These are phyloP conservation scores for Phytophthora rubi DNA, from an alignment of 352 stramenopile species.

Conservation along the genomic window DNA sequence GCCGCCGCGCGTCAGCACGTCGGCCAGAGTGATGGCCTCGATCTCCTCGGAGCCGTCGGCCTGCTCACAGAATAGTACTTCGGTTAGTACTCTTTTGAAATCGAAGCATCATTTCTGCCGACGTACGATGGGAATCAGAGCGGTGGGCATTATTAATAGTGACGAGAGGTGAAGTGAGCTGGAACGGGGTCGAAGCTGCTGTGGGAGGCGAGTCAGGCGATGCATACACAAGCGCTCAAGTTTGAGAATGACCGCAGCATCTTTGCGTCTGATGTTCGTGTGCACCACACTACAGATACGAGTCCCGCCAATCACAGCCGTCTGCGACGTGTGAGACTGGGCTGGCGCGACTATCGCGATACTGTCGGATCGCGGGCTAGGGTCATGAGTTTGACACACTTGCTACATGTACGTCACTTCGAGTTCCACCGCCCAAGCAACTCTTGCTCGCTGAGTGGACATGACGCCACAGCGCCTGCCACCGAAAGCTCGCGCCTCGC, in stretches of 20 bases:
- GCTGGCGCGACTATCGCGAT: slow-evolving; percentile 14
- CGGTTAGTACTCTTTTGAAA: slow-evolving; percentile 4
- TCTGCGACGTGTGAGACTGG: slow-evolving; percentile 12
- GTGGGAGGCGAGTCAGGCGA: slow-evolving; percentile 3
- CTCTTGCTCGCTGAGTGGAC: background rate
- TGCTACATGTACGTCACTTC: slow-evolving; percentile 11
- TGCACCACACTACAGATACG: background rate
- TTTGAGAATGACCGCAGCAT: slow-evolving; percentile 24
- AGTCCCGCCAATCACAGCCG: slow-evolving; percentile 9
- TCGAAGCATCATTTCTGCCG: background rate
- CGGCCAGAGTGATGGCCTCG: slow-evolving; percentile 75
- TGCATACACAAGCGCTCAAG: slow-evolving; percentile 13
- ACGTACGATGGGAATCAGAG: slow-evolving; percentile 49
- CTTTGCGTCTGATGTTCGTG: background rate
- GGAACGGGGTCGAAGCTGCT: slow-evolving; percentile 7
- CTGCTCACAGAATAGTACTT: slow-evolving; percentile 26
- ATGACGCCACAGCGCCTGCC: slow-evolving; percentile 14
- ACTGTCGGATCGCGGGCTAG: slow-evolving; percentile 28
- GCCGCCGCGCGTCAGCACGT: slow-evolving; percentile 76
- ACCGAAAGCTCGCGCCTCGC: background rate
- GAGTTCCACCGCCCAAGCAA: background rate
- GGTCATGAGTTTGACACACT: slow-evolving; percentile 6
- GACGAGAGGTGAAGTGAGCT: slow-evolving; percentile 15
- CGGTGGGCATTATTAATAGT: slow-evolving; percentile 30
- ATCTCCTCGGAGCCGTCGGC: slow-evolving; percentile 87